phyloP scores from a whole-genome alignment of 1,284 basidiomycete genomes.

The Mycena citricolor region DNA sequence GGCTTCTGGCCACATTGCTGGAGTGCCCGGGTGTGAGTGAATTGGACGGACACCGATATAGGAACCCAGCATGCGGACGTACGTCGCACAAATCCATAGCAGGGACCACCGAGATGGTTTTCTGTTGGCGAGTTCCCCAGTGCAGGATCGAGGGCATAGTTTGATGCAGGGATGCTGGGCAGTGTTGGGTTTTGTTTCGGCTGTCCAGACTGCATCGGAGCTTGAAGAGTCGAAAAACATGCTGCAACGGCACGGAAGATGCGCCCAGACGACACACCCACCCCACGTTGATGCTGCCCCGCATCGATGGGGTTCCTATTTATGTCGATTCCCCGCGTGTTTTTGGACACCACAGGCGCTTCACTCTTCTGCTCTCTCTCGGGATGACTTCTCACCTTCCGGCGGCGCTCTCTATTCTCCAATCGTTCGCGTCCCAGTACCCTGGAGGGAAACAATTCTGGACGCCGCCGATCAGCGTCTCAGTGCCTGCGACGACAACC shows the following conservation, averaged over 20 bases:
- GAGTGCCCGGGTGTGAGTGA: neutral
- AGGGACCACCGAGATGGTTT: conserved; percentile 27
- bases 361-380: conserved; percentile 21
- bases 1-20: conserved; percentile 59
- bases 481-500: conserved; percentile 8
- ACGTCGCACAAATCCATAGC: conserved; percentile 46
- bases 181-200: no score
- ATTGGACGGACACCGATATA: neutral
- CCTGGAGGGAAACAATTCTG: conserved; percentile 32
- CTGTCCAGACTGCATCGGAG: conserved; percentile 1
- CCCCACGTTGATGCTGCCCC: conserved; percentile 33
- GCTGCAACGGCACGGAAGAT: conserved; percentile 30
- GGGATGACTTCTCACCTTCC: conserved; percentile 49
- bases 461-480: conserved; percentile 28
- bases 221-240: conserved; percentile 25
- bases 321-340: conserved; percentile 25
- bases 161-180: conserved; percentile 21
- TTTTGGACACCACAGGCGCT: conserved; percentile 24
- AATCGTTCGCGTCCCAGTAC: conserved; percentile 49
- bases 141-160: conserved; percentile 41
- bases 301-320: conserved; percentile 21
- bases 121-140: conserved; percentile 36
- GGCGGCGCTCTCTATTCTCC: conserved; percentile 50
- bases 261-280: conserved; percentile 29
- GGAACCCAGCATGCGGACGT: conserved; percentile 11